Evolutionary conservation across 208 protist species (phyloP).

Genomic region (Lotmaria passim): DNA sequence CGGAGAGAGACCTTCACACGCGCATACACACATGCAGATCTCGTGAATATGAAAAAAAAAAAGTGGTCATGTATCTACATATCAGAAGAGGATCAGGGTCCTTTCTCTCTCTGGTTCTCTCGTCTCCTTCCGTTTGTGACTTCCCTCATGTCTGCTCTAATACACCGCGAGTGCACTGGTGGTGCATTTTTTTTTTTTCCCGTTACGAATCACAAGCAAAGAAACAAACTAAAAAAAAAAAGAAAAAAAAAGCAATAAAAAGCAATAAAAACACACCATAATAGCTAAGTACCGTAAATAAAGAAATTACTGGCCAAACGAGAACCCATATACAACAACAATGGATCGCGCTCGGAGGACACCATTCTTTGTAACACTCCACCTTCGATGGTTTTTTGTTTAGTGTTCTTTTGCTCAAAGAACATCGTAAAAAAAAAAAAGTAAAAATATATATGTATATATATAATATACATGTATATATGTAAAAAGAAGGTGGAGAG

Average conservation of each 20-base stretch:
- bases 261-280: too few species aligned
- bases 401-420: not conserved
- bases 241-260: too few species aligned
- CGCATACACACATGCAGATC: too few species aligned
- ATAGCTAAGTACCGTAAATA: too few species aligned
- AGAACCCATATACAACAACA: constrained; percentile 10
- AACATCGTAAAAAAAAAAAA: not conserved
- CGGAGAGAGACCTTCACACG: too few species aligned
- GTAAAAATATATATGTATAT: too few species aligned
- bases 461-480: too few species aligned
- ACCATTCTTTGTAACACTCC: not conserved
- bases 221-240: too few species aligned
- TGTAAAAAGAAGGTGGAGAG: not conserved
- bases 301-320: not conserved
- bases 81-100: not conserved
- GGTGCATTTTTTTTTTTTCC: constrained; percentile 3
- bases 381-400: not conserved
- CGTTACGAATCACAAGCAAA: not conserved
- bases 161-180: too few species aligned
- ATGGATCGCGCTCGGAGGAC: constrained; percentile 16
- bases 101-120: not conserved
- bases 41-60: too few species aligned
- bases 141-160: too few species aligned
- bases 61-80: not conserved
- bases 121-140: not conserved